A percentile compares a stretch with the other conserved stretches of the same genome.
phyloP scores from a whole-genome alignment of 495 filamentous ascomycete genomes.

The Talaromyces proteolyticus region DNA sequence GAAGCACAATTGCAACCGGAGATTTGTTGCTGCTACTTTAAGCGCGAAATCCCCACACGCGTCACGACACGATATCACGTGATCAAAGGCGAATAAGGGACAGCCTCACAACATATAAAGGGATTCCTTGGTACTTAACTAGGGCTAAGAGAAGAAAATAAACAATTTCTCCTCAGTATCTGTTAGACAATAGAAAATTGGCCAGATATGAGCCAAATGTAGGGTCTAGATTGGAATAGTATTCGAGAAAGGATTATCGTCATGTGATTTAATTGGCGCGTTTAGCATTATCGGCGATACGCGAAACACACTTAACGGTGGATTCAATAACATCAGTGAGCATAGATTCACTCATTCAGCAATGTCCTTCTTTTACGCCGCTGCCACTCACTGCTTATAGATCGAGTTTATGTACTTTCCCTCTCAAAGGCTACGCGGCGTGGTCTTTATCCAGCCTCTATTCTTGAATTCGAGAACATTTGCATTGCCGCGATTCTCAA shows the following conservation, averaged over 20 bases:
- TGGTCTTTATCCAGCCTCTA: constrained; percentile 14
- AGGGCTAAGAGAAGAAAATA: no score
- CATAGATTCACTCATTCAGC: not conserved
- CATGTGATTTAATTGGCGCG: not conserved
- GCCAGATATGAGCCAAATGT: no score
- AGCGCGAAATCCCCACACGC: not conserved
- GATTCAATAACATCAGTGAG: not conserved
- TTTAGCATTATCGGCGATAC: not conserved
- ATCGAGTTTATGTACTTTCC: constrained; percentile 23
- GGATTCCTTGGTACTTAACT: no score
- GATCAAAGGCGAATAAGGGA: no score
- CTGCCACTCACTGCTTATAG: not conserved
- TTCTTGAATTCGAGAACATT: constrained; percentile 13
- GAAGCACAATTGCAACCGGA: not conserved
- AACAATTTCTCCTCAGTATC: no score
- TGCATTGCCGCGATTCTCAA: constrained; percentile 20
- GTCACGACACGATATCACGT: constrained; percentile 2
- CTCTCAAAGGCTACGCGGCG: constrained; percentile 10
- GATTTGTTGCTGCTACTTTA: not conserved
- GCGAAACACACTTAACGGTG: not conserved
- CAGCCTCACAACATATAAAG: no score
- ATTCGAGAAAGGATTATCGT: no score
- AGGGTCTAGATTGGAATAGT: no score
- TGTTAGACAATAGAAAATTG: no score
- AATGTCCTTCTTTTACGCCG: not conserved